A percentile compares a stretch with the other conserved stretches of the same genome.
phyloP scores from a whole-genome alignment of 352 stramenopile genomes.

The Globisporangium alternatum region DNA sequence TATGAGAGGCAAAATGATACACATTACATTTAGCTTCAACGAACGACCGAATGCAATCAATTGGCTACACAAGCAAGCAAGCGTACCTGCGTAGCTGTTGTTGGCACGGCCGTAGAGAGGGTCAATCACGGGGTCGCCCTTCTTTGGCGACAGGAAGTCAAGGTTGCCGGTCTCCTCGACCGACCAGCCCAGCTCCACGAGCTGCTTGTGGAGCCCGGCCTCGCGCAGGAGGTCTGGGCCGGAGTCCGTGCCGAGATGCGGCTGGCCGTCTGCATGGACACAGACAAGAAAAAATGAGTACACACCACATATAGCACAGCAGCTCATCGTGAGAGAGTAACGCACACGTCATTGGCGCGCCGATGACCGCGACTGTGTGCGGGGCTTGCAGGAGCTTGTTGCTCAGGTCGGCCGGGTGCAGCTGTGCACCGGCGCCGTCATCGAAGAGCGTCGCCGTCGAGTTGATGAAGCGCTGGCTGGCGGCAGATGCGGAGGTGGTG shows the following conservation, averaged over 20 bases:
- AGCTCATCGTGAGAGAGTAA: not conserved
- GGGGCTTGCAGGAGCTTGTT: constrained; percentile 57
- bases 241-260: constrained; percentile 71
- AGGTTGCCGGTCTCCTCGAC: constrained; percentile 87
- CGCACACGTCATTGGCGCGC: constrained; percentile 86
- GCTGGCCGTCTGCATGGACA: constrained; percentile 68
- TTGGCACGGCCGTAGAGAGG: constrained; percentile 66
- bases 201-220: constrained; percentile 69
- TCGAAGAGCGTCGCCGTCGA: constrained; percentile 45
- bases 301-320: constrained; percentile 1
- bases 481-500: not conserved
- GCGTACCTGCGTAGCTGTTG: constrained; percentile 64
- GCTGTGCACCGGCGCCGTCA: constrained; percentile 62
- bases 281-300: not conserved
- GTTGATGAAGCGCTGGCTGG: constrained; percentile 47
- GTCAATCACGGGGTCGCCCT: constrained; percentile 64
- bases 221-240: constrained; percentile 75
- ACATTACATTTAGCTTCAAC: not conserved
- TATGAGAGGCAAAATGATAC: constrained; percentile 3
- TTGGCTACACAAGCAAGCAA: not conserved
- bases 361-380: constrained; percentile 77
- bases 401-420: constrained; percentile 46
- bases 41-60: not conserved
- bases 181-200: constrained; percentile 81
- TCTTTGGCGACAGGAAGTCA: constrained; percentile 46